Conservation (phyloP, 202 grass and related monocot species). For the Dendrocalamus latiflorus region DNA sequence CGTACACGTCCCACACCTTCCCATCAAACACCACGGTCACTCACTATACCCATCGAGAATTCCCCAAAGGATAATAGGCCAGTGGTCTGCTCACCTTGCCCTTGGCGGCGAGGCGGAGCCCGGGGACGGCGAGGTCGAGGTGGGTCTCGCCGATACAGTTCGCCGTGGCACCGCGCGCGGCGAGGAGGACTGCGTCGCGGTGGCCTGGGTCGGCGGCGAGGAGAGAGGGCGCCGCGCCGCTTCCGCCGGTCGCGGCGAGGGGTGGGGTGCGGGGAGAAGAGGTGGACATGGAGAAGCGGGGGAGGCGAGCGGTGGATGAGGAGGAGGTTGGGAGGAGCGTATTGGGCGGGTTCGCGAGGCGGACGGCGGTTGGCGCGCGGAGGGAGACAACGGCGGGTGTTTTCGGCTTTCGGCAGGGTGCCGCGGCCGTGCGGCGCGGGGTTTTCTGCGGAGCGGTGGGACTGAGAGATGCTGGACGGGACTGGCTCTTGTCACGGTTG, state of each 20-base stretch:
- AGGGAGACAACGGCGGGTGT: constrained; percentile 2
- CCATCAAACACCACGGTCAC: neutral
- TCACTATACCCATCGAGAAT: neutral
- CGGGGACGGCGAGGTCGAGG: constrained; percentile 44
- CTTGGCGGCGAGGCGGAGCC: constrained; percentile 36
- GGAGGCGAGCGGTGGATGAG: neutral
- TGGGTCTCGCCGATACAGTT: constrained; percentile 81
- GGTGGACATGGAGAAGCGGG: constrained; percentile 13
- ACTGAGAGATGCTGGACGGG: no score
- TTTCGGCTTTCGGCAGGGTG: neutral
- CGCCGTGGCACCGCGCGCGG: constrained; percentile 35
- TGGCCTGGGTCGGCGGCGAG: constrained; percentile 54
- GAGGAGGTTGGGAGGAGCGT: neutral
- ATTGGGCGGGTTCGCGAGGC: constrained; percentile 22
- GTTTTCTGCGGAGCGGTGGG: neutral
- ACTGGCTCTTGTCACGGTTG: neutral
- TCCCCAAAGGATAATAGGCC: neutral
- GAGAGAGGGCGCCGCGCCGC: constrained; percentile 18
- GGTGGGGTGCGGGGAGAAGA: constrained; percentile 1
- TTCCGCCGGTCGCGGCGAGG: constrained; percentile 16
- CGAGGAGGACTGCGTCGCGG: constrained; percentile 55
- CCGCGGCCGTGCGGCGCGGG: neutral
- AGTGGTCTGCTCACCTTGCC: constrained; percentile 58
- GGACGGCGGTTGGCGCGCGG: constrained; percentile 12
- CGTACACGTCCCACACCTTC: constrained; percentile 89